phyloP scores from a whole-genome alignment of 1,284 basidiomycete species.

The Pseudozyma hubeiensis region DNA sequence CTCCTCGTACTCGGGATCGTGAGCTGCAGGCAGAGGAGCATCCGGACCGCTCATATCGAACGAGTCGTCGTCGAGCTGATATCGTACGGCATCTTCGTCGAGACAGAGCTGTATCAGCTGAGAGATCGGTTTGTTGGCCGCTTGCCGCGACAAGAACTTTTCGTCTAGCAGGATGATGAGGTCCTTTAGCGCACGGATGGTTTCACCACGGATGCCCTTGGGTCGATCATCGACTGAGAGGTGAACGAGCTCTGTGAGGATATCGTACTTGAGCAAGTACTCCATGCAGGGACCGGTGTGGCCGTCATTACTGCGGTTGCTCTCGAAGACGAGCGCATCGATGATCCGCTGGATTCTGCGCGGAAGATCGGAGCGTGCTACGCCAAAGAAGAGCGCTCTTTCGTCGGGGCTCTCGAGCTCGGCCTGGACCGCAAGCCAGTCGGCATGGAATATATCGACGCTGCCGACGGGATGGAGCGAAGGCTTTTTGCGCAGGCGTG shows the following conservation, averaged over 20 bases:
- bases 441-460: constrained; percentile 45
- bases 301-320: constrained; percentile 82
- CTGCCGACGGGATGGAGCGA: constrained; percentile 42
- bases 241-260: constrained; percentile 59
- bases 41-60: constrained; percentile 14
- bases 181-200: constrained; percentile 62
- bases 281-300: constrained; percentile 82
- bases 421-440: constrained; percentile 45
- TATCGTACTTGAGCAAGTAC: constrained; percentile 84
- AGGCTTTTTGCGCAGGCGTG: constrained; percentile 40
- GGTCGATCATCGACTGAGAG: constrained; percentile 63
- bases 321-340: constrained; percentile 86
- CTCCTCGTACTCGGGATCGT: constrained; percentile 35
- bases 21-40: constrained; percentile 1
- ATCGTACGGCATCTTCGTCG: constrained; percentile 87
- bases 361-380: constrained; percentile 84
- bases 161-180: constrained; percentile 67
- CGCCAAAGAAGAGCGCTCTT: constrained; percentile 82
- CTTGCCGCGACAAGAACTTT: constrained; percentile 61
- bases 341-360: constrained; percentile 82
- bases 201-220: constrained; percentile 60
- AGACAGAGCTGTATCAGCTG: constrained; percentile 86
- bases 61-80: constrained; percentile 77
- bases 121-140: constrained; percentile 81
- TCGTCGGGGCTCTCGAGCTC: constrained; percentile 80